Evolutionary conservation across 2,329 filamentous ascomycete species (phyloP), one percentile per base, ranked within the genome.

Genomic region (Fusarium tuaranense): DNA sequence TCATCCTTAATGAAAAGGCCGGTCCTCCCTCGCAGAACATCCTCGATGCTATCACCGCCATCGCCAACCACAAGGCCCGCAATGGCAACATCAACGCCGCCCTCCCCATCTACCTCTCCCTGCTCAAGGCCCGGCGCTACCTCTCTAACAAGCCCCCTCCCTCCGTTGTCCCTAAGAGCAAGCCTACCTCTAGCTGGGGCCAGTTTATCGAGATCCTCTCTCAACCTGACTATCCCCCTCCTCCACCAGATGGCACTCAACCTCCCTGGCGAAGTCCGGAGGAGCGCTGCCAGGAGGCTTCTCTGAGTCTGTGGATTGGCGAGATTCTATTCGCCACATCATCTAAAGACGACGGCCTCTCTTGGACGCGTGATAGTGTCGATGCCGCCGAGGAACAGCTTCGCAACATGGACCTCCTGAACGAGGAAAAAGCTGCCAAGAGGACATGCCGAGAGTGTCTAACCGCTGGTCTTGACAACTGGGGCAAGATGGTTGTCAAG

Each of bases 311-410:
- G 27, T 97, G 98, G 82, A 96, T 98, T 72, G 96, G 96, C 68
- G 96, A 98, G 84, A 97, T 98, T 62, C 88, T 98, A 36, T 98
- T 93, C 82, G 90, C 94, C 0, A 89, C 89, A 6, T 77, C 80
- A 2, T 84, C 82, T 20, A 85, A 86, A 61, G 91, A 94, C 59
- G 92, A 93, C 70, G 96, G 95, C 1, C 87, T 98, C 2, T 91
- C 92, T 7, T 98, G 96, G 96, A 98, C 96, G 1, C 90, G 95
- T 65, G 94, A 98, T 72, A 95, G 93, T 30, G 94, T 97, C 36
- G 93, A 95, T 75, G 85, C 93, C 2, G 93, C 95, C 4, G 95
- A 95, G 82, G 88, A 92, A 70, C 91, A 91, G 78, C 87, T 91
- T 48, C 89, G 87, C 75, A 83, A 77, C 22, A 81, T 89, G 2